Base-by-base conservation (phyloP, 345 rosid species). In the Toxicodendron radicans region DNA sequence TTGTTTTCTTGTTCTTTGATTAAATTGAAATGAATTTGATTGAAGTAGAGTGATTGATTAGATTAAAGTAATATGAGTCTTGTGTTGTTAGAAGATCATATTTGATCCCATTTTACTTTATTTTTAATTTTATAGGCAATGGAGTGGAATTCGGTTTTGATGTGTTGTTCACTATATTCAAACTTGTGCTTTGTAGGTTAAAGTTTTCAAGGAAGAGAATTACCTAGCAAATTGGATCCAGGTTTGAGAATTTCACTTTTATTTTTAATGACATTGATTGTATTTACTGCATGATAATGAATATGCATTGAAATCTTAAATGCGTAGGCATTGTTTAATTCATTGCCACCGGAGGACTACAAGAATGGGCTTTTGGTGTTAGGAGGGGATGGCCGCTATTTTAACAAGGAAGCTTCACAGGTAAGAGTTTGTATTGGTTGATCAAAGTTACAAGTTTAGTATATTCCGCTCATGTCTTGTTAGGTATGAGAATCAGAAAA, bases 341-440 rank as follows among this genome's bases (percentile, higher is more conserved):
- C 97, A 53, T 85, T 93, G 86, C 93, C 94, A 0, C 83, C 80
- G 0, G 95, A 90, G 83, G 97, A 95, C 75, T 95, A 89, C 88
- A 86, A 78, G 86, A 82, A 86, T 56, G 96, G 90, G 1, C 62
- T 87, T 10, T 80, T 95, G 84, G 97, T 93, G 18, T 81, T 91
- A 78, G 97, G 99, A 75, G 99, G 99, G 17, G 97, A 95, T 78
- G 98, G 98, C 59, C 93, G 97, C 63, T 95, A 92, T 79, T 92
- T 91, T 71, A 93, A 91, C 82, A 75, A 62, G 65, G 92, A 95
- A 84, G 97, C 99, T 82, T 74, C 93, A 7, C 99, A 95, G 98
- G 95, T 92, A n/a, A 77, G 33, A 45, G 52, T 59, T 24, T 59
- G 33, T 65, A 13, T 51, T 4, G 33, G 5, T 33, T 69, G 48